Base-by-base conservation (phyloP, 2,329 filamentous ascomycete species). In the Colletotrichum tropicicola region DNA sequence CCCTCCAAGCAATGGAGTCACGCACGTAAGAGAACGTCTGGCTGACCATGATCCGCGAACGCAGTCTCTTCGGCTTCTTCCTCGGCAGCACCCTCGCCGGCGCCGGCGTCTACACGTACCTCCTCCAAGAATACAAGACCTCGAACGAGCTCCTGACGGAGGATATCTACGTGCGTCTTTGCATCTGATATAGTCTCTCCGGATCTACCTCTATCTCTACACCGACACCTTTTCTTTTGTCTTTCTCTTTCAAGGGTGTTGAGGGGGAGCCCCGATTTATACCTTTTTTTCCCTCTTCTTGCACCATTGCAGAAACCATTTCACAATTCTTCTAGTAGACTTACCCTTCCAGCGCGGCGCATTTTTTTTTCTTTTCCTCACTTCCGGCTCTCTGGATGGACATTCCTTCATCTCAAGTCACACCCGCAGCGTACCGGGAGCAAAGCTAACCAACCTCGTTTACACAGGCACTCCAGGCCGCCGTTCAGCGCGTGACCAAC, bases 101-200 rank as follows among this genome's bases (percentile, higher is more conserved):
- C 73, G 87, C 87, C 55, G 91, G 89, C 63, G 91, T 97, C 72
- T 98, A 98, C 83, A 94, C 93, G 78, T 98, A 98, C 79, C 88
- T 97, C 70, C 82, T 98, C 72, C 89, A 95, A 77, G 94, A 98
- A 79, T 98, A 98, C 84, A 93, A 94, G 82, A 85, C 94, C 44
- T 92, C 93, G 71, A 98, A 98, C 82, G 92, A 97, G 81, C 87
- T 98, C 74, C 83, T 98, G 80, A 95, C 91, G 66, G 94, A 97
- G 81, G 95, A 98, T 80, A 97, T 98, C 78, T 95, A 95, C 80
- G 95, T 98, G 87, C 79, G 93, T 91, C 71, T 75, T 70, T 79
- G 74, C 76, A 77, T 79, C 69, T 80, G 72, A 78, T 72, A 73
- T 25, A 28, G 43, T 68, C 62, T 63, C 19, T 43, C 41, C n/a